Evolutionary conservation across 1,284 basidiomycete genomes (phyloP), one percentile per base, ranked within the genome.

Genomic region (Pterulicium gracile): DNA sequence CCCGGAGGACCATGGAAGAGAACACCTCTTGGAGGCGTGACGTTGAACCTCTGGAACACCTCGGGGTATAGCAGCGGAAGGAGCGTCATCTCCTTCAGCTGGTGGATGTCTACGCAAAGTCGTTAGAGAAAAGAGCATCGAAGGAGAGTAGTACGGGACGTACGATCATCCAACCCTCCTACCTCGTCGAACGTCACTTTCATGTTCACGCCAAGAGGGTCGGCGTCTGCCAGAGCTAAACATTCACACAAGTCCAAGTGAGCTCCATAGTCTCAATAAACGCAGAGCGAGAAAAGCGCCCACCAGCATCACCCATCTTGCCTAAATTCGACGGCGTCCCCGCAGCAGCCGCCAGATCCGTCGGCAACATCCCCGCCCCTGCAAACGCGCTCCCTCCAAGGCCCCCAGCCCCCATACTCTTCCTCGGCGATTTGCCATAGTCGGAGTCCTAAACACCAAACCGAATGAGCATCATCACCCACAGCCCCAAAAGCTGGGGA

Each of bases 81-180:
- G 17, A 95, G 75, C 0, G 97, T 97, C 96, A 99, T 98, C 62
- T 99, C 96, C 67, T 98, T 98, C 52, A 98, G 69, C 24, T 93
- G 89, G 59, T 96, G 93, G 52, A 98, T 96, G 59, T 98, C 87
- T 90, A 50, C 17, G 45, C 13, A 39, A 49, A 45, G 44, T 34
- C n/a, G 46, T 24, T 19, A 46, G 24, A 54, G 49, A 2, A 24
- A 32, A 15, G 3, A 47, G 14, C 32, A 14, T 44, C 3, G 32
- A 21, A 32, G n/a, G 32, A 32, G 43, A 14, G 4, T 48, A 27
- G 17, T 42, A 46, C 27, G 21, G 47, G 24, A n/a, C 87, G 61
- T 56, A 91, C 88, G 95, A 48, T 89, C 83, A 57, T 98, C 94
- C 34, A 98, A 69, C 3, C 96, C 96, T 24, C 96, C 96, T n/a